Base-by-base conservation (phyloP, 805 yeast genomes). In the Brettanomyces nanus region DNA sequence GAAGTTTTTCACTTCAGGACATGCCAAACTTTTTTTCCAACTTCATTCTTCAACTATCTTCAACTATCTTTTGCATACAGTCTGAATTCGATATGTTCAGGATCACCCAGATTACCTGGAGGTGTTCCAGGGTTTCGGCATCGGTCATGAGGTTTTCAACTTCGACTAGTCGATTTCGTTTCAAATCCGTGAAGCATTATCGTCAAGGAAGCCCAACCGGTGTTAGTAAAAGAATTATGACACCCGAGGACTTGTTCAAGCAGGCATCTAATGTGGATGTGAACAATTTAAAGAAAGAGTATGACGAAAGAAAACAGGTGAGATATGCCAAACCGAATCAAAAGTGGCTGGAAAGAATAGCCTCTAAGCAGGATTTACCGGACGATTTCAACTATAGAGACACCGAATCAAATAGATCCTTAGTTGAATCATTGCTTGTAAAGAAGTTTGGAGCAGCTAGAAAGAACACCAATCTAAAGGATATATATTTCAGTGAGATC, bases 221-320 rank as follows among this genome's bases (percentile, higher is more conserved):
- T n/a, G 15, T 6, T n/a, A 21, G 15, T 21, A 42, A 22, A 36
- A 43, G 41, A 33, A 43, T 55, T 32, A 50, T 49, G 49, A 58
- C 63, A 2, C 62, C 63, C 4, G 59, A 51, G 32, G 61, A 59
- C 37, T 43, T 59, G 4, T 39, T 57, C 4, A 30, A 42, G 27
- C 47, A 46, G 28, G 53, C 56, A 4, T 45, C 53, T 3, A 54
- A 47, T 34, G 49, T 43, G 2, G 62, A 57, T 33, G 42, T 59
- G n/a, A 45, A 53, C 20, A 48, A 49, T 20, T 36, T 59, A 11
- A 42, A 46, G 29, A 37, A 38, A 5, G 55, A 51, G 18, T 43
- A 47, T 11, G 43, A 42, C 7, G 23, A 36, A 2, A 45, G 63
- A 36, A 44, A 50, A 15, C 33, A 42, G 9, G 33, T 47, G 2